These are phyloP conservation scores for Plantago lanceolata DNA, from an alignment of 305 asterid genomes.

Conservation along the genomic window DNA sequence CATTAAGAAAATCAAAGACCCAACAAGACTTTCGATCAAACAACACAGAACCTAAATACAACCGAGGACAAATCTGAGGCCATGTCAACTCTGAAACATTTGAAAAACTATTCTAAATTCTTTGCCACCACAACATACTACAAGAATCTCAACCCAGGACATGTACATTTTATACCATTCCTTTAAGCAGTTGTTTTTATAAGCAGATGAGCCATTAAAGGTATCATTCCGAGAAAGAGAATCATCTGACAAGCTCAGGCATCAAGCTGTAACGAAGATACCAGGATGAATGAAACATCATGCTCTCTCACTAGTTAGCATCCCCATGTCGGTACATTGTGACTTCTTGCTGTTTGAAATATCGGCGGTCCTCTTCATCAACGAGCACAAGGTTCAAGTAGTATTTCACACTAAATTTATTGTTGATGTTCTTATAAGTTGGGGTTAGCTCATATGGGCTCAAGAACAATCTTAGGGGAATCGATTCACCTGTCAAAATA, in stretches of 20 bases:
- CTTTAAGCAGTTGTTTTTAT: not conserved
- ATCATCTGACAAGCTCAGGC: slow-evolving; percentile 13
- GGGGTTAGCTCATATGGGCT: slow-evolving; percentile 96
- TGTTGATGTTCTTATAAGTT: slow-evolving; percentile 79
- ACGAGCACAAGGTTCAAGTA: slow-evolving; percentile 91
- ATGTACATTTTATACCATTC: slow-evolving; percentile 3
- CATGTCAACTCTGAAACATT: not conserved
- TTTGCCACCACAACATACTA: not conserved
- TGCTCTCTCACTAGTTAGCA: slow-evolving; percentile 24
- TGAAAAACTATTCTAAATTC: not conserved
- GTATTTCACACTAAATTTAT: slow-evolving; percentile 87
- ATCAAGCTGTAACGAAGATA: slow-evolving; percentile 4
- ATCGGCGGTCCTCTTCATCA: slow-evolving; percentile 94
- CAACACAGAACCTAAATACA: not conserved
- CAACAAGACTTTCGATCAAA: not conserved
- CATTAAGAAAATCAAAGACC: not conserved
- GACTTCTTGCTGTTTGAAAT: slow-evolving; percentile 91
- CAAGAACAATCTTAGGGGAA: slow-evolving; percentile 85
- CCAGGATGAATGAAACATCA: slow-evolving; percentile 17
- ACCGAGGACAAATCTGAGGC: too few relatives aligned
- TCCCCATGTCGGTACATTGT: slow-evolving; percentile 72
- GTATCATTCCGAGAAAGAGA: slow-evolving; percentile 6
- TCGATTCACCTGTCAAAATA: slow-evolving; percentile 76
- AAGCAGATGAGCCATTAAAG: not conserved
- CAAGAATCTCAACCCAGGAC: slow-evolving; percentile 4